Evolutionary conservation across 768 basidiomycete genomes (phyloP), one percentile per base, ranked within the genome.

Genomic region (Boletus barrowsii): DNA sequence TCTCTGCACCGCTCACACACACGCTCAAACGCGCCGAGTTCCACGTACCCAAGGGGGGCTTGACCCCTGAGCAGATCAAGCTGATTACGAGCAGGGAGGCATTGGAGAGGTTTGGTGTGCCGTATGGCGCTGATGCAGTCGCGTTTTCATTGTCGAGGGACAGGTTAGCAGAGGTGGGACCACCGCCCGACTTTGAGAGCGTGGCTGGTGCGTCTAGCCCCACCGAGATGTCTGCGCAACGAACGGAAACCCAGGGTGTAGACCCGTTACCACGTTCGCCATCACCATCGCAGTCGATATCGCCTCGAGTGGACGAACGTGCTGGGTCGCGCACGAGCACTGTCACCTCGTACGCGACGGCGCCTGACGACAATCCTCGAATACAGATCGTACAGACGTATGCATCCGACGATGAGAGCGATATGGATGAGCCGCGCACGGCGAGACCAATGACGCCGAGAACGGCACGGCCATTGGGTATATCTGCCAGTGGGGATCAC

Each of bases 1-100:
- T 93, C 53, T 90, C 88, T 6, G 65, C 87, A 5, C 90, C 90
- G 8, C 79, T 93, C 10, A 78, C 84, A 7, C 87, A 93, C 66
- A 92, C 90, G 11, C 73, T 80, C 26, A 73, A 80, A 20, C 83
- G 86, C 22, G 85, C 89, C 2, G 84, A 86, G 64, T 87, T 90
- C 57, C 79, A 79, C 17, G 88, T 83, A 53, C 80, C 80, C 20
- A 68, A 68, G 46, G 65, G 71, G 5, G 80, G 81, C 0, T 36
- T 68, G 42, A 81, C 79, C 8, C 67, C 77, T 0, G 80, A 81
- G 40, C 80, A 82, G 59, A 69, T 93, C 54, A 84, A 79, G 64
- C 73, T 90, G 51, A 86, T 93, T 51, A 82, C 85, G 41, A 84
- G 81, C 1, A 70, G 84, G 42, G 87, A 90, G 61, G 76, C 77